Base-by-base conservation (phyloP, 805 yeast species). In the Wickerhamiella domercqiae region DNA sequence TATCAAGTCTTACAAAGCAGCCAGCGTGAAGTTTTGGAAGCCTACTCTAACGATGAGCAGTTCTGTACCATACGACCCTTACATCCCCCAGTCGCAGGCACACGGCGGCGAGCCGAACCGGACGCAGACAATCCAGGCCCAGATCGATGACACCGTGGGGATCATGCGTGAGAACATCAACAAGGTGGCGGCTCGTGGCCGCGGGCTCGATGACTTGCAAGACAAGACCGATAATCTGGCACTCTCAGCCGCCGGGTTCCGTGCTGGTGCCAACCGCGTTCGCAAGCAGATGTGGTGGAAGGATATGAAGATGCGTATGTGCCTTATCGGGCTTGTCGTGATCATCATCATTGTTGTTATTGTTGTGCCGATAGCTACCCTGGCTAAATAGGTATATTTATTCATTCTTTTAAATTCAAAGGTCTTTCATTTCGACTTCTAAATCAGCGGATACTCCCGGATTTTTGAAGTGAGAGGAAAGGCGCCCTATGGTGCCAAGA, bases 251-350 rank as follows among this genome's bases (percentile, higher is more conserved):
- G 87, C 82, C 50, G 90, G 94, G 26, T 87, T 90, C 66, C 82
- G 93, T 57, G 73, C 94, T 57, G 93, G 95, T 29, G 97, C 98
- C 42, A 87, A 87, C 63, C 76, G 93, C 51, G 96, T 87, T 34
- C 80, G 98, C 63, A 87, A 86, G 61, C 93, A 86, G 56, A 87
- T 87, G 96, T 87, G 97, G 97, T 81, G 93, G 80, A 87, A 90
- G 61, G 94, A 87, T 59, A 70, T 90, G 73, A 90, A 90, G 66
- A 79, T 90, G 87, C 78, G 93, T 60, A 64, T 86, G 67, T 87
- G 97, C 61, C 62, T 81, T 40, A 77, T 86, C 42, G 73, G 78
- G 34, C 79, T 78, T 21, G 75, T 77, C 19, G 63, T 90, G 37
- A 74, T 87, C 53, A 73, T 86, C 37, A 62, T 87, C 48, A 62